Evolutionary conservation across 441 rosid species (phyloP), one percentile per base, ranked within the genome.

Genomic region (Euphorbia neoarborescens): DNA sequence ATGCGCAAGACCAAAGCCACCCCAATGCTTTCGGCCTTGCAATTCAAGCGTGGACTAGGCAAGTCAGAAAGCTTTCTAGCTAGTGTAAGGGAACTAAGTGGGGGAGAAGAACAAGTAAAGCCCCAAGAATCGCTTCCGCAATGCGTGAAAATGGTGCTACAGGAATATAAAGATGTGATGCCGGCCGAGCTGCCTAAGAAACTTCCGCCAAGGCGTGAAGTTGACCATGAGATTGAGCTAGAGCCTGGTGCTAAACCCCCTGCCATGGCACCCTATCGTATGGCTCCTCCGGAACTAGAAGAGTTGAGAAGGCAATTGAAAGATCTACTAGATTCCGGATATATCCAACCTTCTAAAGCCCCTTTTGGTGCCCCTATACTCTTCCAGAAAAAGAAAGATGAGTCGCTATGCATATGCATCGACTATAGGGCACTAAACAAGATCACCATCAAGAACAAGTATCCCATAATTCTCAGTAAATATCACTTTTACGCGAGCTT

Each of bases 381-480:
- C 7, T 32, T 56, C 28, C 60, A 56, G 22, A 56, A 56, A 30
- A 56, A 56, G 60, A 20, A 56, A 1, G 60, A 20, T 56, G 60
- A 30, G 11, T 56, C 60, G 2, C 12, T 32, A 32, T 4, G 34
- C 2, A 32, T 32, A 4, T 32, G 4, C 34, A 32, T 32, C 4
- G 34, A 32, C 4, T 32, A 32, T 4, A 0, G 1, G 4, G 22
- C 27, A 5, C 27, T n/a, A n/a, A 53, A 3, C 25, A 53, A 6
- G 22, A 53, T 53, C 7, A 53, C 58, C 58, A 19, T 53, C 8
- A 17, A 53, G n/a, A 53, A 53, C 58, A 53, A 53, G 58, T 53
- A 53, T 17, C 58, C 24, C 1, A 53, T 53, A 8, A 24, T 5
- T 32, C 34, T 32, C 86, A 90, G n/a, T n/a, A n/a, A n/a, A n/a